Conservation (phyloP, 345 rosid species). For the Arabis alpina region DNA sequence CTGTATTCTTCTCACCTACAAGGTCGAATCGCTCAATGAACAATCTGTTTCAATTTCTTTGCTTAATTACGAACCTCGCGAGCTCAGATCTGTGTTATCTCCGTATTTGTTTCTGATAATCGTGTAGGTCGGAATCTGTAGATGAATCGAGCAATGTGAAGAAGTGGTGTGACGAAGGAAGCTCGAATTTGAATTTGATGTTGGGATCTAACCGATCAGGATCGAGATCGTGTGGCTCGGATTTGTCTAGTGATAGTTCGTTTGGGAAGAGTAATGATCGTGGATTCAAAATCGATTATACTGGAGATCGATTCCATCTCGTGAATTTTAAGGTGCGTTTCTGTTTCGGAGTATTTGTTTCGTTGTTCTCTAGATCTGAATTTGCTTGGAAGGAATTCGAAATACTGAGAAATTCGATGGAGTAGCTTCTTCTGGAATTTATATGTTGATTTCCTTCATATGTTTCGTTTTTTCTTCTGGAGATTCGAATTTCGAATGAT, state of each 20-base stretch:
- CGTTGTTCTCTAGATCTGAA: constrained; percentile 21
- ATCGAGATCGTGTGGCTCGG: constrained; percentile 50
- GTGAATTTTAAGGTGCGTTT: constrained; percentile 63
- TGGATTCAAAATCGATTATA: constrained; percentile 9
- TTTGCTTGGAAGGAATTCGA: neutral
- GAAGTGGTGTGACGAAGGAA: constrained; percentile 40
- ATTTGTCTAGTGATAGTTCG: constrained; percentile 48
- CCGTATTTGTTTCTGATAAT: neutral
- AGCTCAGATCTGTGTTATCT: neutral
- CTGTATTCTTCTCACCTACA: constrained; percentile 44
- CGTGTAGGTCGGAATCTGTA: constrained; percentile 27
- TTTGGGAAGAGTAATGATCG: constrained; percentile 34
- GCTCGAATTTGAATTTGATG: constrained; percentile 50
- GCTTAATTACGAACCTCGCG: constrained; percentile 6
- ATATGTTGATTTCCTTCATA: neutral
- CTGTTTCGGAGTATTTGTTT: constrained; percentile 31
- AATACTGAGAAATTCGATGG: neutral
- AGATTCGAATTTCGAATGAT: neutral
- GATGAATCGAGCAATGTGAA: constrained; percentile 29
- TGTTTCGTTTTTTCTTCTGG: neutral
- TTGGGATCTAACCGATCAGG: constrained; percentile 43
- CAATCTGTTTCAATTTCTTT: constrained; percentile 7
- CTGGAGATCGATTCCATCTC: constrained; percentile 28
- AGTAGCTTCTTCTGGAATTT: neutral
- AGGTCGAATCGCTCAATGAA: constrained; percentile 32